Evolutionary conservation across 495 filamentous ascomycete genomes (phyloP).

Genomic region (Hypoxylon rickii): DNA sequence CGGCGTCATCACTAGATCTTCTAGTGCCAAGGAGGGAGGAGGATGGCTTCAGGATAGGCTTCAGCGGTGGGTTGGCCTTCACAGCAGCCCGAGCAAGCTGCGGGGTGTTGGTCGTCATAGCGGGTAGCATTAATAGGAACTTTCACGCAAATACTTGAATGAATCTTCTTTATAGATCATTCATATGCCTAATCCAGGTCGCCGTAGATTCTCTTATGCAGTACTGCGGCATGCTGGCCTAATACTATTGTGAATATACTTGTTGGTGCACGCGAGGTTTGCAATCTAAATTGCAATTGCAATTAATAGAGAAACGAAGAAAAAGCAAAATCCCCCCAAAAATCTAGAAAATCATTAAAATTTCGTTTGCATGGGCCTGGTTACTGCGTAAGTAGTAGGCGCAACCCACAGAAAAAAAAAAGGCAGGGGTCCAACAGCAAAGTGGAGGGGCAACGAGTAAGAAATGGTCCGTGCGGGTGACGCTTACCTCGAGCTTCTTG

Average conservation of each 20-base stretch:
- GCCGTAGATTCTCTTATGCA: slow-evolving; percentile 7
- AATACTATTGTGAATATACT: slow-evolving; percentile 2
- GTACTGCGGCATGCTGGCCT: slow-evolving; percentile 26
- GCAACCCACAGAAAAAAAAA: slow-evolving; percentile 11
- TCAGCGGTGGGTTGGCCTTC: slow-evolving; percentile 41
- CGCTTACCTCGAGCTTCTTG: no score
- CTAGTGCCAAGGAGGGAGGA: slow-evolving; percentile 44
- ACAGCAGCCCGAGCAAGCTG: slow-evolving; percentile 22
- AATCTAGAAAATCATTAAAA: slow-evolving; percentile 17
- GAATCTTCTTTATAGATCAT: slow-evolving; percentile 1
- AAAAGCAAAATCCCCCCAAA: slow-evolving; percentile 13
- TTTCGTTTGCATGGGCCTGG: slow-evolving; percentile 12
- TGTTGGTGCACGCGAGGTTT: no score
- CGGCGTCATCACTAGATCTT: slow-evolving; percentile 45
- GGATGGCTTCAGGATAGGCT: slow-evolving; percentile 51
- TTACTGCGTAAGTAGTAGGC: no score
- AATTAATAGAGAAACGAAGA: not conserved
- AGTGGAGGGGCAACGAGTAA: slow-evolving; percentile 10
- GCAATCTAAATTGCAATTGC: no score
- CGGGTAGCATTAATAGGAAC: slow-evolving; percentile 40
- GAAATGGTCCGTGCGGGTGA: slow-evolving; percentile 6
- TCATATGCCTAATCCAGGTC: slow-evolving; percentile 2
- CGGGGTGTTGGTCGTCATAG: slow-evolving; percentile 35
- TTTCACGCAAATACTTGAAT: no score
- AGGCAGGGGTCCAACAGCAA: slow-evolving; percentile 17